Conservation (phyloP, 1,139 yeast genomes). For the Candida labiduridarum region DNA sequence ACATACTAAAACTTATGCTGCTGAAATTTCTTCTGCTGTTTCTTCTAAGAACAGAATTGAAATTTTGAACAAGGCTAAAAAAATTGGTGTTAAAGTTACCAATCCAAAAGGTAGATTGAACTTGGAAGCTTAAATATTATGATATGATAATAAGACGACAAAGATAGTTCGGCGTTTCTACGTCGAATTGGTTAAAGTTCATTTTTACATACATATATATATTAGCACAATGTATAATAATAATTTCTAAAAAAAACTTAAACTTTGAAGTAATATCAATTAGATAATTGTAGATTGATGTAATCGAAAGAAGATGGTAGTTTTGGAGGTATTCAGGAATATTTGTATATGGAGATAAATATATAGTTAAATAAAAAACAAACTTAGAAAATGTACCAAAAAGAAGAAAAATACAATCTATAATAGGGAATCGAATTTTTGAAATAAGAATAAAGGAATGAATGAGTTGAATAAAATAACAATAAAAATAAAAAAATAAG, state of each 20-base stretch:
- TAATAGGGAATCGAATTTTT: not conserved
- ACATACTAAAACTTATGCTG: slow-evolving; percentile 99
- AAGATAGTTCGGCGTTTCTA: too few relatives aligned
- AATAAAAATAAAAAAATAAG: too few relatives aligned
- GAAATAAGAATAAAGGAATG: not conserved
- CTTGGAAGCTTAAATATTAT: slow-evolving; percentile 80
- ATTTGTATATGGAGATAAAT: not conserved
- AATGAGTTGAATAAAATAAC: not conserved
- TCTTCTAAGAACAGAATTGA: slow-evolving; percentile 98
- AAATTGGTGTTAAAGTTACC: slow-evolving; percentile 98
- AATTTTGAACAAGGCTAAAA: slow-evolving; percentile 96
- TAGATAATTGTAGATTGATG: too few relatives aligned
- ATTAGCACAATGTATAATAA: slow-evolving; percentile 1
- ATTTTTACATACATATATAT: slow-evolving; percentile 1
- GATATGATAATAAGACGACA: not conserved
- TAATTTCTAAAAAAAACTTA: not conserved
- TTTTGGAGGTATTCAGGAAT: not conserved
- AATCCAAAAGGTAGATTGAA: slow-evolving; percentile 99
- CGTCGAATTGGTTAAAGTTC: not conserved
- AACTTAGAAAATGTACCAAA: not conserved
- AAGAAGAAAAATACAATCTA: not conserved
- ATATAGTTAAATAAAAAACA: not conserved
- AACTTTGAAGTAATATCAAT: too few relatives aligned
- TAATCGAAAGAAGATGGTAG: not conserved
- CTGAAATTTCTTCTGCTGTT: slow-evolving; percentile 98